Evolutionary conservation across 805 yeast genomes (phyloP).

Genomic region (Candida morakotiae): DNA sequence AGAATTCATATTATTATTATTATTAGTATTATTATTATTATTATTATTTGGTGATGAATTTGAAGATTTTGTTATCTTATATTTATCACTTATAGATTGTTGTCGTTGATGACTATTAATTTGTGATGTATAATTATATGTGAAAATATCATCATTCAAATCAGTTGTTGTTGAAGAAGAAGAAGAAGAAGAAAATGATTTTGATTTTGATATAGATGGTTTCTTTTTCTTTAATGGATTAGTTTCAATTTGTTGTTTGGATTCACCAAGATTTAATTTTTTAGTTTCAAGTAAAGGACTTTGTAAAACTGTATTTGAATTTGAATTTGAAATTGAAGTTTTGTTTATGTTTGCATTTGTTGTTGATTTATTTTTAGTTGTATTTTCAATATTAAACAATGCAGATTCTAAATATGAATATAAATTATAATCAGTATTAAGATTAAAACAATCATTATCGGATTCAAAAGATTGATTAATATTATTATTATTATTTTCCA

Average conservation of each 20-base stretch:
- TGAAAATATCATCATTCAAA: background rate
- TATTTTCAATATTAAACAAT: background rate
- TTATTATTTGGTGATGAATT: conserved; percentile 4
- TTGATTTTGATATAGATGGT: background rate
- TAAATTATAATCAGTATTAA: background rate
- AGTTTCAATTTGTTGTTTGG: background rate
- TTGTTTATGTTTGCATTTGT: background rate
- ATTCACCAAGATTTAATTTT: too few relatives aligned
- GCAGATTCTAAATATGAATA: background rate
- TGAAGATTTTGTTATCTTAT: conserved; percentile 5
- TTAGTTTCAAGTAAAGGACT: background rate
- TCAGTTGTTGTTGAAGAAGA: too few relatives aligned
- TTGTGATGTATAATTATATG: background rate
- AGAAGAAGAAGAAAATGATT: background rate
- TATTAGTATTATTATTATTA: too few relatives aligned
- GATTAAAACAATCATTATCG: background rate
- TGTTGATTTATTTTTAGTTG: background rate
- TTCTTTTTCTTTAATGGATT: background rate
- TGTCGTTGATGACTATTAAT: background rate
- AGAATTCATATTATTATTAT: too few relatives aligned
- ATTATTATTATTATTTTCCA: too few relatives aligned
- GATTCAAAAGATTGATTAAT: background rate
- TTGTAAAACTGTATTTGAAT: background rate
- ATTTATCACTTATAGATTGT: background rate
- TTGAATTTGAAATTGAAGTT: background rate